Evolutionary conservation across 768 basidiomycete species (phyloP).

Genomic region (Mycena kentingensis): DNA sequence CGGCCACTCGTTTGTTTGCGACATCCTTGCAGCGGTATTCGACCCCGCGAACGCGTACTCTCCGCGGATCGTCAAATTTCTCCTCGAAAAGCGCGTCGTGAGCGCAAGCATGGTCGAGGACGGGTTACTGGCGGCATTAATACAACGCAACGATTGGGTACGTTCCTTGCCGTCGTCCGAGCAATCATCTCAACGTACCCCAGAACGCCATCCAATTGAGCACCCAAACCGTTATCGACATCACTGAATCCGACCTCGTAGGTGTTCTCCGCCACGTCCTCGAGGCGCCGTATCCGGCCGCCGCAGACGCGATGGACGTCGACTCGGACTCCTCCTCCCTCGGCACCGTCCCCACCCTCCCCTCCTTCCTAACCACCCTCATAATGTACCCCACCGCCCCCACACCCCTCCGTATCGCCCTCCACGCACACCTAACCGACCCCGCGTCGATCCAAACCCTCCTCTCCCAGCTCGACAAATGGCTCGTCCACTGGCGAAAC

Average conservation of each 20-base stretch:
- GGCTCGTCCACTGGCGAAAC: conserved; percentile 44
- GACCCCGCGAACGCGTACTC: conserved; percentile 51
- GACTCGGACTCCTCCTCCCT: conserved; percentile 29
- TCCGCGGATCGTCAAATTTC: conserved; percentile 53
- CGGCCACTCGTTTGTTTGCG: conserved; percentile 58
- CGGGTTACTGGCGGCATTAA: conserved; percentile 56
- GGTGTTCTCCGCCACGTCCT: conserved; percentile 47
- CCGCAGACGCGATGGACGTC: conserved; percentile 46
- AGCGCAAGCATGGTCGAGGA: conserved; percentile 63
- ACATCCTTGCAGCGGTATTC: conserved; percentile 54
- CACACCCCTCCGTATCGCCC: conserved; percentile 46
- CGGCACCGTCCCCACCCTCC: conserved; percentile 32
- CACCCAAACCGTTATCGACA: conserved; percentile 56
- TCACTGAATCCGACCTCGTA: conserved; percentile 67
- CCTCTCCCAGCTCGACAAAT: conserved; percentile 49
- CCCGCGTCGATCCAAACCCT: conserved; percentile 50
- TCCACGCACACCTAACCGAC: conserved; percentile 52
- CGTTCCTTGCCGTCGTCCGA: conserved; percentile 14
- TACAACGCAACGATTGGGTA: conserved; percentile 70
- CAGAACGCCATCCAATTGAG: conserved; percentile 54
- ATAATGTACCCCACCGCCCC: conserved; percentile 42
- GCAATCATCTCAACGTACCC: not conserved
- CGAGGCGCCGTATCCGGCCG: conserved; percentile 37
- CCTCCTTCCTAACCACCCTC: conserved; percentile 38
- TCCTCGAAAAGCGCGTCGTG: conserved; percentile 60